phyloP scores from a whole-genome alignment of 495 filamentous ascomycete genomes.

The Penicillium turbatum region DNA sequence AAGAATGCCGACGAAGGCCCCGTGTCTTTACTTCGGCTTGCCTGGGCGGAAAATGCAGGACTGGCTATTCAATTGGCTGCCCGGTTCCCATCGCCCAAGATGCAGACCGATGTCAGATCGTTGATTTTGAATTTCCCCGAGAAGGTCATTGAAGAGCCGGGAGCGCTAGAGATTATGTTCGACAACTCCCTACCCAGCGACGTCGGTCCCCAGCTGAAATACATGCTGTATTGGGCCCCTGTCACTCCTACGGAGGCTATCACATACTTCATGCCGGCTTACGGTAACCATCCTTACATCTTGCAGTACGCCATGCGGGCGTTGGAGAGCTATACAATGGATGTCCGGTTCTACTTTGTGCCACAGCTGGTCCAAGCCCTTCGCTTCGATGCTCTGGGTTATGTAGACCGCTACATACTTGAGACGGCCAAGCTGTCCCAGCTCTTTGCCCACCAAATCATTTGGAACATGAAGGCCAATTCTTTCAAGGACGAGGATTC shows the following conservation, averaged over 20 bases:
- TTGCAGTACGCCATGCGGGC: conserved; percentile 97
- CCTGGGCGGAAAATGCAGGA: conserved; percentile 78
- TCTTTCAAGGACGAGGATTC: conserved; percentile 96
- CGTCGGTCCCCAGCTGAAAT: conserved; percentile 84
- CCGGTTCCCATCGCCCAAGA: conserved; percentile 69
- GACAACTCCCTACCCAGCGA: conserved; percentile 70
- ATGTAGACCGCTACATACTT: conserved; percentile 92
- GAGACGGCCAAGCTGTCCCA: conserved; percentile 96
- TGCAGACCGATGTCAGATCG: conserved; percentile 71
- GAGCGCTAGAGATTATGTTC: conserved; percentile 77
- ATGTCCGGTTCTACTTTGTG: conserved; percentile 98
- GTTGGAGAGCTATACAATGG: conserved; percentile 85
- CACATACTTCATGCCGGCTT: conserved; percentile 87
- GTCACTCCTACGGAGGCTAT: conserved; percentile 90
- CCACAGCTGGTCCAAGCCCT: conserved; percentile 95
- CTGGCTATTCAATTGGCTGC: conserved; percentile 76
- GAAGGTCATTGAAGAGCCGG: conserved; percentile 70
- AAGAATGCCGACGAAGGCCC: conserved; percentile 33
- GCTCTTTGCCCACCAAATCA: conserved; percentile 96
- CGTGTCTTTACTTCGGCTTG: conserved; percentile 62
- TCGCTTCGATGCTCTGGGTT: conserved; percentile 91
- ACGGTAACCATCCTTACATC: conserved; percentile 90
- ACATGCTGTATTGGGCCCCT: conserved; percentile 89
- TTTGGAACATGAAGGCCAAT: conserved; percentile 99
- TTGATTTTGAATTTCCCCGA: conserved; percentile 77